phyloP scores from a whole-genome alignment of 352 stramenopile genomes.

The Plasmopara viticola region DNA sequence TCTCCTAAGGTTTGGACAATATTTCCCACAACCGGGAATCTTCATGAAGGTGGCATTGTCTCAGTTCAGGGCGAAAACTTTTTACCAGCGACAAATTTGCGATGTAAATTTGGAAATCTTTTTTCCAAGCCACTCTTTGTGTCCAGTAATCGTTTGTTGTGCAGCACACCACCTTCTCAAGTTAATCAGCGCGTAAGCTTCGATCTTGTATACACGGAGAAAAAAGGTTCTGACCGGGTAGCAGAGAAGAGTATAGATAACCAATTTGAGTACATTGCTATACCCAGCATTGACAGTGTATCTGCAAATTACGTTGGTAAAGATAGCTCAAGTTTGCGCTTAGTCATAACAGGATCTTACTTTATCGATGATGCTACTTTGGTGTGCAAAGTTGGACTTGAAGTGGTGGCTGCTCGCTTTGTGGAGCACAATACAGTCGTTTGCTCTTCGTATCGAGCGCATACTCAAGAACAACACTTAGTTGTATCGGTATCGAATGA shows the following conservation, averaged over 20 bases:
- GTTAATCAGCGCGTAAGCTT: slow-evolving; percentile 14
- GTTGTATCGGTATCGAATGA: slow-evolving; percentile 33
- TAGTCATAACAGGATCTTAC: slow-evolving; percentile 15
- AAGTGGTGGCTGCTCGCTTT: slow-evolving; percentile 6
- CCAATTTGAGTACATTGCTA: slow-evolving; percentile 21
- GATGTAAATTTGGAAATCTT: slow-evolving; percentile 27
- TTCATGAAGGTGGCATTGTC: slow-evolving; percentile 21
- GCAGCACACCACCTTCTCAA: slow-evolving; percentile 12
- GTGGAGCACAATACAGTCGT: slow-evolving; percentile 9
- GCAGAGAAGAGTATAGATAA: slow-evolving; percentile 6
- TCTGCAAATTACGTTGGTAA: slow-evolving; percentile 2
- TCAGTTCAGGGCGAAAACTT: slow-evolving; percentile 27
- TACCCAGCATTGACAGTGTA: slow-evolving; percentile 19
- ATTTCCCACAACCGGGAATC: slow-evolving; percentile 11
- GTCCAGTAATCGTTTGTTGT: slow-evolving; percentile 30
- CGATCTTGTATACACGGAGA: slow-evolving; percentile 14
- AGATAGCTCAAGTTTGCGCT: slow-evolving; percentile 1
- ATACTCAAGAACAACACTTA: slow-evolving; percentile 5
- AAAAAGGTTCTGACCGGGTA: slow-evolving; percentile 2
- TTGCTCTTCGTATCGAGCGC: slow-evolving; percentile 6
- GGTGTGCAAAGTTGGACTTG: slow-evolving; percentile 16
- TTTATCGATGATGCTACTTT: slow-evolving; percentile 9
- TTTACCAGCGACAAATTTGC: slow-evolving; percentile 8
- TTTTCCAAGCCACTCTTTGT: slow-evolving; percentile 8
- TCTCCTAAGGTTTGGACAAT: slow-evolving; percentile 22